Base-by-base conservation (phyloP, 2,329 filamentous ascomycete genomes). In the Aureobasidium sp. region DNA sequence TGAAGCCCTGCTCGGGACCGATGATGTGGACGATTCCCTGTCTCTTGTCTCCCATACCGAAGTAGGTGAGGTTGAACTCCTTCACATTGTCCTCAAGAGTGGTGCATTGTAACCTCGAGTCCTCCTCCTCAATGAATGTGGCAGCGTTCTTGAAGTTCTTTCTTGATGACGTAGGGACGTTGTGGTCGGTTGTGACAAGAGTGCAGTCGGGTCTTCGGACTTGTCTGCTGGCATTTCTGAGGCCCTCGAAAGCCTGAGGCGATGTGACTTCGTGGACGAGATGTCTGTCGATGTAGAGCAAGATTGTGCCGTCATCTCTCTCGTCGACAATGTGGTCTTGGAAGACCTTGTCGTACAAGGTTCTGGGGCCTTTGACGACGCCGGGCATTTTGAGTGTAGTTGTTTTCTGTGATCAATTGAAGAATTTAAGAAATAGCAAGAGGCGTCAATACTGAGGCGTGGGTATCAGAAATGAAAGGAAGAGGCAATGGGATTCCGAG, bases 21-120 rank as follows among this genome's bases (percentile, higher is more conserved):
- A 99, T 97, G 70, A 99, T 90, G 78, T 99, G 94, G 62, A 97
- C 94, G 70, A 99, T 99, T 67, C 94, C 94, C 78, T 99, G 94
- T 67, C 94, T 87, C 82, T 94, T 95, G 78, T 97, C 93, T 68
- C 88, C 90, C 66, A 99, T 86, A 64, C 94, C 94, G 73, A 99
- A 99, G 79, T 97, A 97, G 74, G 92, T 97, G 71, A 99, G 82
- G 71, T 90, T 91, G 73, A 97, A 97, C 67, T 93, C 90, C 79
- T 93, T 94, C 70, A 99, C 93, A 70, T 99, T 99, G 70, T 97
- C 88, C 79, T 99, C 94, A 65, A 99, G 86, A 44, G 94, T 97
- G 71, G 92, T 86, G 76, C 92, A 97, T 83, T 99, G 94, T 67
- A 90, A 83, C 71, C 92, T 85, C 64, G 92, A 97, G 76, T 97